Conservation (phyloP, 371 early-diverging fungal genomes). For the Blakeslea trispora region DNA sequence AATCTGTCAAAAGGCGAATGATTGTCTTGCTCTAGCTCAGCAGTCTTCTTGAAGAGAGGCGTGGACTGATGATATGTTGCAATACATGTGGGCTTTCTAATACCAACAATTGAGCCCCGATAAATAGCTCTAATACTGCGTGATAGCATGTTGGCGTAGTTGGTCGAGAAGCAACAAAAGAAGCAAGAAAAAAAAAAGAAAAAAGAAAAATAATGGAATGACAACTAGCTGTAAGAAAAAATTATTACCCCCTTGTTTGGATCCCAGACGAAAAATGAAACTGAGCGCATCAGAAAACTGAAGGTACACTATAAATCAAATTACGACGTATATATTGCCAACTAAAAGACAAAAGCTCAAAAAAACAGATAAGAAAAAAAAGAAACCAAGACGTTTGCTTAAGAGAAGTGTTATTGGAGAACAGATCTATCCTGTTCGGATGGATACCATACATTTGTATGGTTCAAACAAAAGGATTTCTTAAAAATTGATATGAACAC, state of each 20-base stretch:
- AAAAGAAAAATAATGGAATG: too few species aligned
- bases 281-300: too few species aligned
- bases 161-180: neutral
- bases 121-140: slow-evolving; percentile 9
- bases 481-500: too few species aligned
- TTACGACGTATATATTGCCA: too few species aligned
- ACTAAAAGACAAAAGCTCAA: too few species aligned
- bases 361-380: too few species aligned
- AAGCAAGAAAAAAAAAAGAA: slow-evolving; percentile 9
- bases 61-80: slow-evolving; percentile 67
- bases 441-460: too few species aligned
- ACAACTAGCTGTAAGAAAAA: neutral
- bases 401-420: too few species aligned
- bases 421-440: too few species aligned
- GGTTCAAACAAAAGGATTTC: too few species aligned
- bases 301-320: too few species aligned
- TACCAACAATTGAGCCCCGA: neutral
- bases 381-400: too few species aligned
- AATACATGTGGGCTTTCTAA: slow-evolving; percentile 2
- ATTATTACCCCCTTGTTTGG: neutral
- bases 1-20: slow-evolving; percentile 36
- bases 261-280: neutral
- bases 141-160: slow-evolving; percentile 12
- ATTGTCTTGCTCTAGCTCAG: slow-evolving; percentile 11
- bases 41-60: slow-evolving; percentile 54